Base-by-base conservation (phyloP, 164 flowering plant genomes). In the Berberis vulgaris region DNA sequence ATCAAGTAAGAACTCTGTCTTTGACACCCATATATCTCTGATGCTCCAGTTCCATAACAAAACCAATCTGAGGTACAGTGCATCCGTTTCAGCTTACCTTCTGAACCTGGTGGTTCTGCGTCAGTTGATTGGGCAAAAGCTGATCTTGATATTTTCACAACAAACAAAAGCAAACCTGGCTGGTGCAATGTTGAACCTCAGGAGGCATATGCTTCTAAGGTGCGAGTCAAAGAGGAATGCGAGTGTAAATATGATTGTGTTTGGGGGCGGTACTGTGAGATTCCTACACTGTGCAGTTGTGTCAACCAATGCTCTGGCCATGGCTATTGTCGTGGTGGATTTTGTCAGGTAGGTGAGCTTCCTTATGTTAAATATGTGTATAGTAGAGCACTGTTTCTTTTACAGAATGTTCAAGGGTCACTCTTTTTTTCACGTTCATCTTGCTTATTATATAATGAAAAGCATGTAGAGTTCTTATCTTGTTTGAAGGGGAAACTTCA, bases 131-230 rank as follows among this genome's bases (percentile, higher is more conserved):
- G 98, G 98, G 38, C 83, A 53, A 82, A 79, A 75, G 76, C 85
- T 59, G 98, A 94, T 71, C 65, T 73, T 41, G 84, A 85, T 70
- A 73, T 94, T 54, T 85, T 87, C 64, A 86, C 96, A 50, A 86
- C 83, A 46, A 87, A 94, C 71, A 62, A 56, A 67, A 94, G 90
- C 77, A 75, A 74, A 65, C 78, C 69, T 41, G 99, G 98, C 41
- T 94, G 99, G 99, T 94, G 97, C 73, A 91, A 94, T 82, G 95
- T 94, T 64, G 95, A 91, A 45, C 99, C 97, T 40, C 62, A 59
- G 45, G 91, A 91, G 62, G 97, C 81, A 40, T 88, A 94, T 78
- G 82, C 79, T 73, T 62, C 65, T 12, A 84, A 80, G 72, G 86
- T 77, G 54, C 60, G 68, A 42, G 80, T 80, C 65, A 94, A 94